Evolutionary conservation across 2,329 filamentous ascomycete species (phyloP), one percentile per base, ranked within the genome.

Genomic region (Cercospora zeae-maydis): DNA sequence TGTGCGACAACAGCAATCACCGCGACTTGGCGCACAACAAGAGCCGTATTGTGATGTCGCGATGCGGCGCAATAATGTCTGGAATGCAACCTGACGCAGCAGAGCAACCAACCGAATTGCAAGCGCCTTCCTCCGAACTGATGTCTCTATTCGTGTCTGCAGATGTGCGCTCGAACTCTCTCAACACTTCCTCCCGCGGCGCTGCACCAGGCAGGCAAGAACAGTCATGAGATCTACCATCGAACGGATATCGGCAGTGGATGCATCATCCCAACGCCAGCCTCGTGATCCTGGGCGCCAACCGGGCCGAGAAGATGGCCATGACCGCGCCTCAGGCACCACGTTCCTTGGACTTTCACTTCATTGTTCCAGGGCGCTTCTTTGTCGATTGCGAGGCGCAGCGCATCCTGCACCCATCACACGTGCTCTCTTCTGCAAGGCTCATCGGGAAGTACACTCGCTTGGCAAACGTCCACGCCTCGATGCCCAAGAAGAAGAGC

Each of bases 391-490:
- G 39, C 27, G 37, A 58, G 56, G 42, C 39, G 56, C 56, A 58
- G 56, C 56, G 14, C 10, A 47, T 49, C 56, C 37, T 58, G 10
- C 42, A 58, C 19, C 21, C 39, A 49, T 24, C 39, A 49, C 42
- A 49, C 45, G 56, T 47, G 37, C 27, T 4, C 1, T 49, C 42
- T 30, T 57, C 27, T 14, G 39, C 42, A 36, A 58, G 39, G 56
- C 30, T 49, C 24, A 58, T 53, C 49, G n/a, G 33, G 61, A 68
- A 67, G 55, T 63, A 69, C 8, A 63, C 71, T 0, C 88, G 78
- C 78, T 91, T 91, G 6, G 70, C 77, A 80, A 81, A 88, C 74
- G 90, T 90, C 83, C 86, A 91, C 0, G 75, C 61, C 74, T 91
- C 88, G 0, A 85, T 80, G 0, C 86, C 86, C 0, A 79, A 69